These are phyloP conservation scores for Heritiera littoralis DNA, from an alignment of 345 rosid genomes.

Conservation along the genomic window DNA sequence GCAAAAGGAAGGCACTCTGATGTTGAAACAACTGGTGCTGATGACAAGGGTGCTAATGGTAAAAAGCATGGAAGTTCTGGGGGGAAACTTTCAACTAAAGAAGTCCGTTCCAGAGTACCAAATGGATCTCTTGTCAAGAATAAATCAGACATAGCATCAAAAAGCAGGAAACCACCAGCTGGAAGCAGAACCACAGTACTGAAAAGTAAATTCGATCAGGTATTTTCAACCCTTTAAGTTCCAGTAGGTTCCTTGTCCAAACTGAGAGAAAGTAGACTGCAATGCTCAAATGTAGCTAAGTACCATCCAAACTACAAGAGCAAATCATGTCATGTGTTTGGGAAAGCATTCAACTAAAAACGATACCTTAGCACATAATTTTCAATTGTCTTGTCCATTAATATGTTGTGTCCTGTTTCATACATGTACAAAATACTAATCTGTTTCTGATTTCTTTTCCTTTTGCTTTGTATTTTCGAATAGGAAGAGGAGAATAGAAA, in stretches of 20 bases:
- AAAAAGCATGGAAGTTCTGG: constrained; percentile 40
- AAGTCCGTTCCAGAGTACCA: constrained; percentile 49
- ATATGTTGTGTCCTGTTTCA: not conserved
- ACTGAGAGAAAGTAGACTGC: not conserved
- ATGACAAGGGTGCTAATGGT: constrained; percentile 26
- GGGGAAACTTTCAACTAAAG: constrained; percentile 46
- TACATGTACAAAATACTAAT: not conserved
- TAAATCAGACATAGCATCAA: constrained; percentile 50
- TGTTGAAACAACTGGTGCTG: constrained; percentile 33
- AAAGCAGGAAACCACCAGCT: constrained; percentile 57
- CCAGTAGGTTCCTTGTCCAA: not conserved
- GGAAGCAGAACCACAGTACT: constrained; percentile 56
- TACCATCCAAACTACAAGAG: not conserved
- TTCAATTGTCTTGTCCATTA: not conserved
- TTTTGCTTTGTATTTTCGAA: constrained; percentile 11
- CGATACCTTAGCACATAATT: not conserved
- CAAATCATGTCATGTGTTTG: constrained; percentile 2
- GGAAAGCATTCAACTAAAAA: not conserved
- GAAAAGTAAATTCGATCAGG: constrained; percentile 71
- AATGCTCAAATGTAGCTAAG: not conserved
- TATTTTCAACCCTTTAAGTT: constrained; percentile 27
- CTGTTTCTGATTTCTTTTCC: not conserved
- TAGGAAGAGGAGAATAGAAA: constrained; percentile 88
- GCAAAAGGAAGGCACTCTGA: constrained; percentile 35
- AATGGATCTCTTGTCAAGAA: constrained; percentile 46